Base-by-base conservation (phyloP, 2,329 filamentous ascomycete species). In the Xylariaceae sp. region DNA sequence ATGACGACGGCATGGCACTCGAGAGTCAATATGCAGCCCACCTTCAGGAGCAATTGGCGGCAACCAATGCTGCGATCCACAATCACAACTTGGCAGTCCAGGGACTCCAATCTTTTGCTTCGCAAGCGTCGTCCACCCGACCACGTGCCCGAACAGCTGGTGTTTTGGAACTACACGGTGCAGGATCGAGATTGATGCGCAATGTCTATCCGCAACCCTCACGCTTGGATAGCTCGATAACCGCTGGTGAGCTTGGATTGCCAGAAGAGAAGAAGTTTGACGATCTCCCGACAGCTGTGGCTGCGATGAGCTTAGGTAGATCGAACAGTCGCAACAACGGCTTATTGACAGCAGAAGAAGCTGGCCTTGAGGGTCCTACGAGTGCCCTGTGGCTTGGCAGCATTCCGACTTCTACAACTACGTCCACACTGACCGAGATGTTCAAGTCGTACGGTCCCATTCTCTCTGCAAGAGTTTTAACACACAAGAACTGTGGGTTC, bases 401-500 rank as follows among this genome's bases (percentile, higher is more conserved):
- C 74, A 97, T 99, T 56, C 95, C 95, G 12, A 93, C 93, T 3
- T 98, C 95, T 2, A 99, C 95, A 2, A 99, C 95, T 0, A 93
- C 95, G 10, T 96, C 93, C 1, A 98, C 95, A 0, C 78, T 99
- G 58, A 91, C 91, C 54, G 92, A 96, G 63, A 96, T 98, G 77
- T 99, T 99, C 78, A 90, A 91, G 73, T 84, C 88, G n/a, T 96
- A 95, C 65, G 95, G 95, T 9, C 84, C 89, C 2, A 96, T 99
- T 61, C 83, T 95, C 63, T 97, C 93, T 2, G 93, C 91, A 23
- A 85, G 95, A 62, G 95, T 99, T 3, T 81, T 99, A 59, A 98
- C 95, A 0, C 92, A 99, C 79, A 99, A 99, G 81, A 98, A 96
- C 75, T 99, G 95, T 71, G 95, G 93, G 2, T 99, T 99, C 67